These are phyloP conservation scores for Symbiodinium natans DNA, from an alignment of 73 alveolate species.

Conservation along the genomic window DNA sequence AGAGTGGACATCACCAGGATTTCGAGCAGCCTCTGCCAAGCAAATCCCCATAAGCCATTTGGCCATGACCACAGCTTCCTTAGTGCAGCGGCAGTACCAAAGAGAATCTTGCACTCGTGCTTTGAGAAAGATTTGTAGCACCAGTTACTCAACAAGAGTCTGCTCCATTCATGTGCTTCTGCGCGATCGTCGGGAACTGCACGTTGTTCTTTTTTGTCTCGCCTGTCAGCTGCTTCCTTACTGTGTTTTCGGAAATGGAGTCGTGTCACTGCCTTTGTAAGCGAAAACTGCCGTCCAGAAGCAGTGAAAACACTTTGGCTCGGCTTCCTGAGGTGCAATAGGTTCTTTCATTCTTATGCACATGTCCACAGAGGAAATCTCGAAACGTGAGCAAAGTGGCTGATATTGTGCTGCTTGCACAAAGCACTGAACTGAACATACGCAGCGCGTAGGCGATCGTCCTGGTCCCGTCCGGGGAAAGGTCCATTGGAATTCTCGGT, in stretches of 20 bases:
- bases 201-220: neutral
- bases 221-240: conserved; percentile 12
- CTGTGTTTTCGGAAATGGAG: no score
- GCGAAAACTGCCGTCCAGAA: neutral
- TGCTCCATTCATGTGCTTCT: conserved; percentile 44
- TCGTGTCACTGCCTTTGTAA: no score
- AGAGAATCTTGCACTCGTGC: neutral
- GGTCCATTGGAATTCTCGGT: neutral
- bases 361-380: no score
- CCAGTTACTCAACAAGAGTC: no score
- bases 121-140: no score
- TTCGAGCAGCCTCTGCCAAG: neutral
- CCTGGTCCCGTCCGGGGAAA: neutral
- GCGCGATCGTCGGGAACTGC: conserved; percentile 35
- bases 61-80: conserved; percentile 29
- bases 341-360: no score
- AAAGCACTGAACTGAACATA: neutral
- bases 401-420: conserved; percentile 2
- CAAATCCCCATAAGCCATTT: conserved; percentile 43
- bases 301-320: neutral
- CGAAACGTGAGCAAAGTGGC: no score
- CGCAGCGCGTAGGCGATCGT: conserved; percentile 39
- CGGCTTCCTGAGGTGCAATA: neutral
- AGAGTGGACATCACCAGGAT: neutral
- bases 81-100: neutral